Evolutionary conservation across 2,329 filamentous ascomycete genomes (phyloP), one percentile per base, ranked within the genome.

Genomic region (Ophiostoma novo-ulmi): DNA sequence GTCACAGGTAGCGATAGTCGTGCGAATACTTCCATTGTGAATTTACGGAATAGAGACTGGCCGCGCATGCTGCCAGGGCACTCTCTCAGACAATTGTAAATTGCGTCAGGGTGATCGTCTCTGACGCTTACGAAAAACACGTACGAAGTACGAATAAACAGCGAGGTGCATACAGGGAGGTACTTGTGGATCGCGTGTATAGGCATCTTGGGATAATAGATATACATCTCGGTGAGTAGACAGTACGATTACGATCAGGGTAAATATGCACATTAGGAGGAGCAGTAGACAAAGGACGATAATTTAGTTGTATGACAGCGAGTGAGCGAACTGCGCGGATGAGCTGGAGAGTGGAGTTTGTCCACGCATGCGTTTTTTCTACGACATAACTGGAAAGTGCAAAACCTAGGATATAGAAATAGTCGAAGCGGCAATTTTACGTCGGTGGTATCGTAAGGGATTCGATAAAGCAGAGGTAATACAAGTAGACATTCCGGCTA

Each of bases 361-460:
- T 58, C 52, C 26, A 26, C 44, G 44, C 44, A 31, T 14, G 22
- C 52, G n/a, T 58, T 58, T 26, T n/a, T 58, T 58, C n/a, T 31
- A 58, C 52, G 52, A 26, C 52, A n/a, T 22, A 58, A 20, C 10
- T 58, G 11, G n/a, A 58, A 58, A 58, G 52, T 58, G n/a, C 31
- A 58, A 58, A 44, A 31, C 14, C 44, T n/a, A 58, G 22, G 52
- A 58, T 58, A 58, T 58, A 58, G 52, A 58, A 58, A 26, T 58
- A 58, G 22, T 58, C 52, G 22, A 14, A 14, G 26, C n/a, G 10
- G 52, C 52, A 58, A 58, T 58, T 58, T 58, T 13, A 58, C n/a
- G 52, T 26, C 22, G 8, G n/a, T 58, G n/a, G n/a, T 58, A 26
- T 58, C 11, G 22, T 26, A 26, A 22, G 11, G 26, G 52, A 31